Base-by-base conservation (phyloP, 164 flowering plant species). In the Vitis vinifera region DNA sequence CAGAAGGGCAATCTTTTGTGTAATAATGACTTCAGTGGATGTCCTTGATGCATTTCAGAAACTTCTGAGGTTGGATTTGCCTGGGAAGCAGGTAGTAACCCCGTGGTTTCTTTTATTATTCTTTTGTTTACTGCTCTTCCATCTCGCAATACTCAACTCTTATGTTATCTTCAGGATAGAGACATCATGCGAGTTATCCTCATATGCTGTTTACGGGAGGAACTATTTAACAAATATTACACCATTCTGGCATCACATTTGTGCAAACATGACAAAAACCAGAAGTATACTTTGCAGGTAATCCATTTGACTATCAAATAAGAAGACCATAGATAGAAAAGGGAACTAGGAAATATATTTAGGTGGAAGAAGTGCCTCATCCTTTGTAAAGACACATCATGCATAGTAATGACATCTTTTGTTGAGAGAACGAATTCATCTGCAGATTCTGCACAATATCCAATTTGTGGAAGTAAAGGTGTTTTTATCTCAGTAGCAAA, bases 211-310 rank as follows among this genome's bases (percentile, higher is more conserved):
- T 80, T 96, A 65, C 97, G 91, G 67, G 99, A 96, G 80, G 87
- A 86, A 78, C 85, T 85, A 1, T 93, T 92, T 64, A 96, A 96
- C 85, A 93, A 89, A 80, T 96, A 96, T 68, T 96, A 93, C 68
- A 75, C 89, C 15, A 76, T 84, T 60, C 87, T 96, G 51, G 98
- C 97, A n/a, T 81, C 91, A 71, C 89, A 92, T 77, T 71, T 96
- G 69, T 96, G 99, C 55, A 83, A 82, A 79, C 91, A 91, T 84
- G 94, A 96, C 83, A 96, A 91, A 76, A 93, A 89, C 75, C 95
- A 93, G 84, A 96, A 89, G 82, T 89, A 89, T 73, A 93, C 97
- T 30, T 80, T 96, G 59, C 93, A 96, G 97, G 99, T 93, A 82
- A 23, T 14, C 51, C 23, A 70, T 60, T 69, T 66, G 44, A 37